Conservation (phyloP, 495 filamentous ascomycete species). For the Cercophora samala region DNA sequence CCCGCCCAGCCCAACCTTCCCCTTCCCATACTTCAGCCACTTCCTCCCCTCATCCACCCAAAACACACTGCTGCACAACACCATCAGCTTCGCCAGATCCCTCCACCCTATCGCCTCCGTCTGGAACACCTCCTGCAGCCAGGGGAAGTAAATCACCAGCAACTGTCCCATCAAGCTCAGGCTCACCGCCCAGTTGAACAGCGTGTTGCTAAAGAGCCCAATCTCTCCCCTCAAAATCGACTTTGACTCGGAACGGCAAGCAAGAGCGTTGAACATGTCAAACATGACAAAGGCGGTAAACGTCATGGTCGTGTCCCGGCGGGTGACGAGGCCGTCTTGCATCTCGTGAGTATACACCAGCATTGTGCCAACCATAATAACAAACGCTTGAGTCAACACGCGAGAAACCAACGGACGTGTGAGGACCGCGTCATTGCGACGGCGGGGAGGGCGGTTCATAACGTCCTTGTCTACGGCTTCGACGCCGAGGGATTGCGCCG, state of each 20-base stretch:
- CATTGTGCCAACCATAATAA: slow-evolving; percentile 92
- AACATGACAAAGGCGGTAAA: slow-evolving; percentile 98
- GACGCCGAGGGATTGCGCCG: slow-evolving; percentile 93
- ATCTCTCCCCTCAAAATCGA: slow-evolving; percentile 84
- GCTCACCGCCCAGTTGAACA: slow-evolving; percentile 93
- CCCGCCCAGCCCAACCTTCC: slow-evolving; percentile 26
- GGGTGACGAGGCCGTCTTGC: slow-evolving; percentile 76
- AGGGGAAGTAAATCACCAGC: slow-evolving; percentile 88
- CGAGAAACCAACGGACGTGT: slow-evolving; percentile 76
- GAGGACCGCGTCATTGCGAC: slow-evolving; percentile 78
- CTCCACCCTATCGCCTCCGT: slow-evolving; percentile 75
- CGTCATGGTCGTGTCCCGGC: slow-evolving; percentile 97
- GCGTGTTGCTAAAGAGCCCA: slow-evolving; percentile 73
- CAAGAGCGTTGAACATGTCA: slow-evolving; percentile 97
- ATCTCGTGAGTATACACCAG: slow-evolving; percentile 88
- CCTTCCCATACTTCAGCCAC: slow-evolving; percentile 52
- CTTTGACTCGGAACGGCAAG: slow-evolving; percentile 88
- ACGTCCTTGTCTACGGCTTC: slow-evolving; percentile 93
- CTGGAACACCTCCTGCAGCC: slow-evolving; percentile 90
- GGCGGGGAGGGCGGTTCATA: slow-evolving; percentile 86
- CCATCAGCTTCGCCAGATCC: slow-evolving; percentile 69
- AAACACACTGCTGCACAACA: slow-evolving; percentile 82
- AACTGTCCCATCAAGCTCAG: slow-evolving; percentile 80
- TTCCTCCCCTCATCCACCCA: slow-evolving; percentile 93
- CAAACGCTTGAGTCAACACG: slow-evolving; percentile 78